These are phyloP conservation scores for Podospora bellae-mahoneyi DNA, from an alignment of 495 filamentous ascomycete genomes.

Conservation along the genomic window DNA sequence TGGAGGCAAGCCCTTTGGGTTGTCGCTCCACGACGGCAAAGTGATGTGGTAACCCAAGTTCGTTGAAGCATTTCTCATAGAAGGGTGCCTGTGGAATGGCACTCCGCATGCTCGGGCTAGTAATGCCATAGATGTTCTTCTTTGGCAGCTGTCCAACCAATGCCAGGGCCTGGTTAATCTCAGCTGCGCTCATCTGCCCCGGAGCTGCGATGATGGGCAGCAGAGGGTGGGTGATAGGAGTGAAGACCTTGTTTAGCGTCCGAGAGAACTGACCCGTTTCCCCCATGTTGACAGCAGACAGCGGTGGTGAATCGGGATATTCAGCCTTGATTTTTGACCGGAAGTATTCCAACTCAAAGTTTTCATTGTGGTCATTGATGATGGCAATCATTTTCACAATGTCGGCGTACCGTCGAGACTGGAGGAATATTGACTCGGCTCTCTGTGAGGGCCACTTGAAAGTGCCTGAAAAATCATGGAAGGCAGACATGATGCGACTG, in stretches of 20 bases:
- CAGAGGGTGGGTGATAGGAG: constrained; percentile 79
- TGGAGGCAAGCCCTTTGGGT: constrained; percentile 53
- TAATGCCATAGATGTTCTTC: constrained; percentile 75
- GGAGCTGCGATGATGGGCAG: constrained; percentile 81
- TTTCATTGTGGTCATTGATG: constrained; percentile 71
- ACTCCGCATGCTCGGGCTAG: constrained; percentile 55
- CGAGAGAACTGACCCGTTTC: constrained; percentile 77
- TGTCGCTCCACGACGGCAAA: constrained; percentile 72
- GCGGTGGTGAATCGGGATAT: constrained; percentile 59
- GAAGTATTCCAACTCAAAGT: constrained; percentile 86
- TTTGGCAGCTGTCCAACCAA: constrained; percentile 77
- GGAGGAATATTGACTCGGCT: constrained; percentile 63
- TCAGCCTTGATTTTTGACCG: constrained; percentile 67
- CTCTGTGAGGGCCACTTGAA: constrained; percentile 76
- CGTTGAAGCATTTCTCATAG: constrained; percentile 86
- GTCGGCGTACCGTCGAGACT: constrained; percentile 70
- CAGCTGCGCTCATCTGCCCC: constrained; percentile 75
- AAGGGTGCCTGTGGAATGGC: constrained; percentile 74
- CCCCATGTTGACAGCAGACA: constrained; percentile 86
- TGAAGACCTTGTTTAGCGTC: constrained; percentile 77
- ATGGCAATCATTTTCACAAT: constrained; percentile 88
- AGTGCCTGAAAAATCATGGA: constrained; percentile 77
- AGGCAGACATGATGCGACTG: constrained; percentile 80
- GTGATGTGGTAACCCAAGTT: constrained; percentile 76
- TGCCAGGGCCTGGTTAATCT: constrained; percentile 74